Evolutionary conservation across 2,329 filamentous ascomycete genomes (phyloP), one percentile per base, ranked within the genome.

Genomic region (Cladosporium sp.): DNA sequence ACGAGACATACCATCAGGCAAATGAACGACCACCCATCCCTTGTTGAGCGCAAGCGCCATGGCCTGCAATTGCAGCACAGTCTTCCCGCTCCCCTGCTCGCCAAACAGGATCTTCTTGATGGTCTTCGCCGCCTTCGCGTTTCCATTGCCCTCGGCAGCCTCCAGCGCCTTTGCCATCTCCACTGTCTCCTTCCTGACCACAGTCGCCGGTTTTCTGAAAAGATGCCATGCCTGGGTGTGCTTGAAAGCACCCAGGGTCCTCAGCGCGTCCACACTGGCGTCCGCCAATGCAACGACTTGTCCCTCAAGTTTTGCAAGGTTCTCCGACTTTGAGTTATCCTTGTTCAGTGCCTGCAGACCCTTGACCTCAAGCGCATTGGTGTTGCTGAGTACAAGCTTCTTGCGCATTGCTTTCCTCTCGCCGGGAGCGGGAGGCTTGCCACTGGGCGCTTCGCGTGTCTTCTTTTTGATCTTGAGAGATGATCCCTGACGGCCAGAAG

Each of bases 181-280:
- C 36, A 88, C 73, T n/a, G 86, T 87, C 74, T 96, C 89, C 52
- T 80, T 76, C 60, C 91, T 80, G 55, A 96, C 74, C 65, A 99
- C 73, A 48, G 86, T 81, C 50, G 88, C 87, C 20, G 93, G 93
- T 58, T 83, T 80, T 60, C 88, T 77, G 71, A 97, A 99, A 62
- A 96, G 73, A 53, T 79, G 80, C 91, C 93, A 99, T 57, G 81
- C 84, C 77, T 97, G 93, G 19, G 83, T 88, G 18, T 83, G 77
- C 79, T 96, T 95, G 77, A 99, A 99, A 3, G 89, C 90, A 65
- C 95, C 88, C 48, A 87, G 77, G n/a, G 84, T 80, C 61, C 90
- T 80, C 73, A 99, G 75, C 67, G 85, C 82, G 72, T 96, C 90
- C 44, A 96, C 79, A 44, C 89, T 73, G 1, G 73, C 70, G 37